phyloP scores from a whole-genome alignment of 1,284 basidiomycete genomes.

The Microstroma glucosiphilum region DNA sequence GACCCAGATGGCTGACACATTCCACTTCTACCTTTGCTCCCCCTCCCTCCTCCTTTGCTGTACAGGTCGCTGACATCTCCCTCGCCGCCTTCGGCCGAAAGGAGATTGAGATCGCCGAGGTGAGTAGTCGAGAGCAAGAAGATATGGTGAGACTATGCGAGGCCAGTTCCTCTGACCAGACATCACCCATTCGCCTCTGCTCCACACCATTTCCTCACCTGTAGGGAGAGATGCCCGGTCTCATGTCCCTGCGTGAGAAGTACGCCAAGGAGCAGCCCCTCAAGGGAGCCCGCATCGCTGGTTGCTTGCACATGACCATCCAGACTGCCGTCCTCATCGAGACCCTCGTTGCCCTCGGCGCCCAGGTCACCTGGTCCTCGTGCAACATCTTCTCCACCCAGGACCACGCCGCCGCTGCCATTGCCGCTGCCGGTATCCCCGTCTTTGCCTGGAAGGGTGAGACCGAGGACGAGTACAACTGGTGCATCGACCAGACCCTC shows the following conservation, averaged over 20 bases:
- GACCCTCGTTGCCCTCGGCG: slow-evolving; percentile 77
- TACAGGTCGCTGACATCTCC: slow-evolving; percentile 68
- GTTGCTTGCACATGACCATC: slow-evolving; percentile 66
- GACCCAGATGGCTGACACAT: background rate
- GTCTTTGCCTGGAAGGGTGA: slow-evolving; percentile 99
- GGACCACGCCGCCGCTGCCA: slow-evolving; percentile 96
- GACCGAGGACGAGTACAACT: slow-evolving; percentile 96
- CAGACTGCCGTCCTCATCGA: slow-evolving; percentile 61
- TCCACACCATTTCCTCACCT: background rate
- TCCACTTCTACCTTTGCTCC: background rate
- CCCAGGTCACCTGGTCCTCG: slow-evolving; percentile 98
- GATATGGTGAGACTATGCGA: background rate
- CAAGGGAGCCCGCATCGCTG: slow-evolving; percentile 91
- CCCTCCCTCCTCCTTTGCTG: background rate
- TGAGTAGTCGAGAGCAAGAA: slow-evolving; percentile 41
- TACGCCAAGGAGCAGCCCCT: slow-evolving; percentile 76
- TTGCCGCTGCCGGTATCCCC: slow-evolving; percentile 94
- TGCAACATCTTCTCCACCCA: slow-evolving; percentile 99
- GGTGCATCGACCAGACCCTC: slow-evolving; percentile 90
- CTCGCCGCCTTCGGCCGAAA: slow-evolving; percentile 95
- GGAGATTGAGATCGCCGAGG: slow-evolving; percentile 96
- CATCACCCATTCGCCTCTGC: background rate
- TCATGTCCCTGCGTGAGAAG: slow-evolving; percentile 55
- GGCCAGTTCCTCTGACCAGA: background rate
- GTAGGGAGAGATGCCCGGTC: slow-evolving; percentile 49